Conservation (phyloP, 2,329 filamentous ascomycete genomes). For the Paecilomyces niveus region DNA sequence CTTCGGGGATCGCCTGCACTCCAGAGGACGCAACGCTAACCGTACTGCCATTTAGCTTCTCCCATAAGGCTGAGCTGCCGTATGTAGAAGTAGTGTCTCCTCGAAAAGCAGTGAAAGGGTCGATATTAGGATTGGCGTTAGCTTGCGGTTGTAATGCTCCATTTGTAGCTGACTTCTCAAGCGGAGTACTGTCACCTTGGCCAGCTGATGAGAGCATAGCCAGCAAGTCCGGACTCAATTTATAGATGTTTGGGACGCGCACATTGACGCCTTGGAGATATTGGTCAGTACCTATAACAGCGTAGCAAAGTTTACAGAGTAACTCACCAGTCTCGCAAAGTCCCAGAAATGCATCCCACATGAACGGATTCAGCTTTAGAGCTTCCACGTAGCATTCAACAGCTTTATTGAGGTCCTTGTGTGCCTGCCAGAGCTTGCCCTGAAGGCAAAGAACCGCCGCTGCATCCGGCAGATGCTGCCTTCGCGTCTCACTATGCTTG, state of each 20-base stretch:
- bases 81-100: slow-evolving; percentile 25
- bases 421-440: slow-evolving; percentile 77
- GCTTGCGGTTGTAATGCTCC: slow-evolving; percentile 29
- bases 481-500: slow-evolving; percentile 66
- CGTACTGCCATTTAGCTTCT: slow-evolving; percentile 42
- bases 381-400: slow-evolving; percentile 82
- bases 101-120: slow-evolving; percentile 37
- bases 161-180: slow-evolving; percentile 26
- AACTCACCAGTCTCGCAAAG: slow-evolving; percentile 67
- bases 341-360: slow-evolving; percentile 93
- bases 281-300: background rate
- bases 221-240: slow-evolving; percentile 59
- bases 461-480: slow-evolving; percentile 72
- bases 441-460: slow-evolving; percentile 76
- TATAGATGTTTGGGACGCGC: slow-evolving; percentile 80
- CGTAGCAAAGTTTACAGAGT: background rate
- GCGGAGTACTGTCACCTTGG: slow-evolving; percentile 21
- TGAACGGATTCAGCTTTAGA: slow-evolving; percentile 84
- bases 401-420: slow-evolving; percentile 74
- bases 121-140: slow-evolving; percentile 28
- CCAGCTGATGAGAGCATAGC: slow-evolving; percentile 37
- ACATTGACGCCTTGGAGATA: slow-evolving; percentile 62
- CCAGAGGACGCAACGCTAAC: slow-evolving; percentile 32
- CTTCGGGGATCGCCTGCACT: slow-evolving; percentile 41
- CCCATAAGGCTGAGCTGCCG: slow-evolving; percentile 40